A percentile compares a stretch with the other conserved stretches of the same genome.
Evolutionary conservation across 257 asterid species (phyloP).

Genomic region (Voacanga thouarsii): DNA sequence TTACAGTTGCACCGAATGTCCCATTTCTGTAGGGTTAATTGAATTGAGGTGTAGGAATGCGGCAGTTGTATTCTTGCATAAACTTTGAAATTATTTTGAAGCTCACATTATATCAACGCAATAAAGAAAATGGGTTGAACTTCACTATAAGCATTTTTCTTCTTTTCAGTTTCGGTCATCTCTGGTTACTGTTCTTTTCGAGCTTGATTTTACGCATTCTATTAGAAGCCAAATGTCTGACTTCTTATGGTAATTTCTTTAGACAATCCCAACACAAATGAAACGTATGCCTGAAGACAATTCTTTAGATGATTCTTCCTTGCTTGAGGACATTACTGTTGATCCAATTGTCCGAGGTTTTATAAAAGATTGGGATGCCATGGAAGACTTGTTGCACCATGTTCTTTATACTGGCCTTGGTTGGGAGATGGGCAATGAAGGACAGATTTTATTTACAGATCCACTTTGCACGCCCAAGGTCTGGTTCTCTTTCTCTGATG

Average conservation of each 20-base stretch:
- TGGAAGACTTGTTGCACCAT: conserved; percentile 84
- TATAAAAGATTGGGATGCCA: conserved; percentile 90
- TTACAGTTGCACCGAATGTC: background rate
- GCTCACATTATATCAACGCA: background rate
- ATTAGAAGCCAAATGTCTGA: background rate
- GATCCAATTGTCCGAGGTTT: conserved; percentile 90
- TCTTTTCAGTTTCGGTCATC: background rate
- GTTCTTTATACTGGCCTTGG: conserved; percentile 80
- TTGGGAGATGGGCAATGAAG: conserved; percentile 98
- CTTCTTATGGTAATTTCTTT: conserved; percentile 18
- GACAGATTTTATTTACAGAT: conserved; percentile 87
- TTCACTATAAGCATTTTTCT: background rate
- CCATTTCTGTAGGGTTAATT: background rate
- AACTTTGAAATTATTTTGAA: background rate
- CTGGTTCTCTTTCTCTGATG: background rate
- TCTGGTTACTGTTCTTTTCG: background rate
- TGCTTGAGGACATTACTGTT: conserved; percentile 50
- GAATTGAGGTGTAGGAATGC: background rate
- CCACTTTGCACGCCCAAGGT: conserved; percentile 97
- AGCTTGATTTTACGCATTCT: background rate
- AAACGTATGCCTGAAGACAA: conserved; percentile 67
- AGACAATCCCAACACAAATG: conserved; percentile 85
- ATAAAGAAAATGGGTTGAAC: background rate
- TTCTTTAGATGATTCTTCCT: conserved; percentile 45
- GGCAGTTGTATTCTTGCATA: conserved; percentile 4